phyloP scores from a whole-genome alignment of 2,329 filamentous ascomycete species.

The Fusarium temperatum region DNA sequence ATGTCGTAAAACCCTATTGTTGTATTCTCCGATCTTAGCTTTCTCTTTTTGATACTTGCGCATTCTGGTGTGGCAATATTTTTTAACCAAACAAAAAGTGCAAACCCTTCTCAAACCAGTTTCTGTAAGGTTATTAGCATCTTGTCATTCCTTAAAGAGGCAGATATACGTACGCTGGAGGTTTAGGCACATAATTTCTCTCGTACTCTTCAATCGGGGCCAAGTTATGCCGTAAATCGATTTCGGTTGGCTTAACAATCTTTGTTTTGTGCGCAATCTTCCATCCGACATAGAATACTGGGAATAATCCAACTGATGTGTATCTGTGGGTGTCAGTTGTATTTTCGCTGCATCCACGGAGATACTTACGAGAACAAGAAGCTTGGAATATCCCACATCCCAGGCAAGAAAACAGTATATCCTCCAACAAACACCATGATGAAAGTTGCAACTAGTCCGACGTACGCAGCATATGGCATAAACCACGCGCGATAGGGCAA shows the following conservation, averaged over 20 bases:
- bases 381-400: slow-evolving; percentile 71
- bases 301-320: slow-evolving; percentile 6
- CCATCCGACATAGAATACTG: slow-evolving; percentile 7
- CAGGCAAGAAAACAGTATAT: slow-evolving; percentile 78
- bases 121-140: neutral
- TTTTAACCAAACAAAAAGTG: neutral
- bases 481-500: slow-evolving; percentile 75
- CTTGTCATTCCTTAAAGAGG: rapidly evolving
- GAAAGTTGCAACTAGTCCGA: slow-evolving; percentile 68
- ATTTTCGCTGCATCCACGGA: rapidly evolving
- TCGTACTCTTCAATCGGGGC: slow-evolving; percentile 11
- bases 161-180: neutral
- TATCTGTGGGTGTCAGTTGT: neutral
- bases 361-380: slow-evolving; percentile 74
- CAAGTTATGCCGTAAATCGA: neutral
- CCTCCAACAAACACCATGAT: slow-evolving; percentile 80
- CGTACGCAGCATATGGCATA: slow-evolving; percentile 78
- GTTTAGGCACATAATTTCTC: neutral
- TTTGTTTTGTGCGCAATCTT: slow-evolving; percentile 16
- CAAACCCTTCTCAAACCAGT: slow-evolving; percentile 12
- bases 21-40: neutral
- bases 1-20: neutral
- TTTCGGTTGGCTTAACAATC: neutral
- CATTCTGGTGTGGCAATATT: rapidly evolving
- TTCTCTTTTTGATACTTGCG: neutral